phyloP scores from a whole-genome alignment of 2,329 filamentous ascomycete genomes.

The Colletotrichum falcatum region DNA sequence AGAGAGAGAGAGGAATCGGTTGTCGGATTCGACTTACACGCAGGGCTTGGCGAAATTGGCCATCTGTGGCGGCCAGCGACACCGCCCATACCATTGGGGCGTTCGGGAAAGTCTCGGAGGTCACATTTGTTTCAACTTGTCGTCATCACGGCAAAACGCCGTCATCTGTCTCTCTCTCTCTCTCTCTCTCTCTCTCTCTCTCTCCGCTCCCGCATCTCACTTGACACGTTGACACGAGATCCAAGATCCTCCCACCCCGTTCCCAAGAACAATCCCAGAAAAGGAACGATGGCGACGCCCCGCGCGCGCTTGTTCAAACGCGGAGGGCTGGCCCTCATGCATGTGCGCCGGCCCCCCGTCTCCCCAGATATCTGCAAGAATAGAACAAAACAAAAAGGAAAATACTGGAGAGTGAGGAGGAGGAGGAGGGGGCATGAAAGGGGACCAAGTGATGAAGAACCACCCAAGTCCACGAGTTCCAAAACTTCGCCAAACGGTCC shows the following conservation, averaged over 20 bases:
- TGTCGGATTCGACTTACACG: background rate
- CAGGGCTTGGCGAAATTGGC: background rate
- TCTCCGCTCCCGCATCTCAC: background rate
- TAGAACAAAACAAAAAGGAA: background rate
- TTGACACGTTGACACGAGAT: background rate
- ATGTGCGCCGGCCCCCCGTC: no score
- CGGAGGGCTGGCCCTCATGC: no score
- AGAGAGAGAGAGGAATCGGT: background rate
- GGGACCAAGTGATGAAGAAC: background rate
- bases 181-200: no score
- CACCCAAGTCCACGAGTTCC: background rate
- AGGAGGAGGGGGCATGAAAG: no score
- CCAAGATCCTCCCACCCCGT: background rate
- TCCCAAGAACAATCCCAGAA: background rate
- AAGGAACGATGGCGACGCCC: background rate
- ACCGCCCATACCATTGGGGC: no score
- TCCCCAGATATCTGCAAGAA: background rate
- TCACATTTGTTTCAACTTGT: background rate
- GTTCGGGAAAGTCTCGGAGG: background rate
- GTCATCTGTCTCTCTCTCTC: no score
- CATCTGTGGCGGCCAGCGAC: background rate
- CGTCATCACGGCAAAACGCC: background rate
- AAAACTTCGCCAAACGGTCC: background rate
- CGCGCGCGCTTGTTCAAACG: background rate
- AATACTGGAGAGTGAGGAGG: no score